Evolutionary conservation across 1,139 yeast species (phyloP), one percentile per base, ranked within the genome.

Genomic region (Debaryomycetaceae sp.): DNA sequence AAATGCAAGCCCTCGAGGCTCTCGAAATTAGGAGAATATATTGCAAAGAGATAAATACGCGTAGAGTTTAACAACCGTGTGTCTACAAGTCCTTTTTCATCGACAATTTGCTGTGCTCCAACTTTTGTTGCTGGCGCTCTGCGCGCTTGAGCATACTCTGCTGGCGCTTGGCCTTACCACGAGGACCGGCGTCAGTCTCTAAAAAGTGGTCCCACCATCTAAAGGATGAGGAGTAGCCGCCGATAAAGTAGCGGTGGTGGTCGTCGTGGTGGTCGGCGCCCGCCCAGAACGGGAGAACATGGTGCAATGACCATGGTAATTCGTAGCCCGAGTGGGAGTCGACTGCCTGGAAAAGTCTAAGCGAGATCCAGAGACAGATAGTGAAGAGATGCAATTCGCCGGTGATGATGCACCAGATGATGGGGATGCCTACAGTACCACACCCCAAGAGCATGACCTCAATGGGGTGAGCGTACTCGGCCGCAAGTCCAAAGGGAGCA

Each of bases 191-290:
- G 42, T 63, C 69, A 24, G 69, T 62, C 29, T 49, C 53, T 36
- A 63, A 55, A 16, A 56, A 35, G 38, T 39, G 58, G 39, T 63
- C 70, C 57, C 66, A 59, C 69, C 69, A 63, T 46, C 68, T 60
- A 49, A 63, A 63, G 22, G 63, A 55, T 30, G 63, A 54, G 19
- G 68, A 54, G 41, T 63, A 63, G 31, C 62, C 57, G 15, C 70
- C 70, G 32, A 62, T 61, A 34, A 63, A 62, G 41, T 52, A 58
- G 40, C 60, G 68, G 39, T 62, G 69, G 38, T 63, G 70, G 38
- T 58, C 64, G 40, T 63, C 70, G 37, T 63, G 70, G 43, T 62
- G 70, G 30, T 62, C 68, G 13, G 69, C 69, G 25, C 70, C 70
- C 4, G 70, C 70, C 70, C 70, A 63, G 46, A 63, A 61, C 22